These are phyloP conservation scores for Circinella umbellata DNA, from an alignment of 371 early-diverging fungal genomes.

Conservation along the genomic window DNA sequence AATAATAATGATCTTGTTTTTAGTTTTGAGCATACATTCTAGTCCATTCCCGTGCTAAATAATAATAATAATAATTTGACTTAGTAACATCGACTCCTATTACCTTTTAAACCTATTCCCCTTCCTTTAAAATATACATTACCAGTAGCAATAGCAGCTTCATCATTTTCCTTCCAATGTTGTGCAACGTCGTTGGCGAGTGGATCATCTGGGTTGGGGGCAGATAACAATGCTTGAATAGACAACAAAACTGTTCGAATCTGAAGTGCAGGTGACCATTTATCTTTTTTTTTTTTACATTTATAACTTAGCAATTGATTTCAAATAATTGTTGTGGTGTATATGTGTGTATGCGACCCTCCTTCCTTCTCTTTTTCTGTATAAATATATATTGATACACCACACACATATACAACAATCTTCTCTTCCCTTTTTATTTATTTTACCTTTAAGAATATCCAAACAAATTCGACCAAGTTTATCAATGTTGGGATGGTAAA, in stretches of 20 bases:
- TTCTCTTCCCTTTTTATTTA: background rate
- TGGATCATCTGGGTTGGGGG: constrained; percentile 98
- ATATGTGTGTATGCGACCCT: too few species aligned
- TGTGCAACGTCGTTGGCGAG: constrained; percentile 99
- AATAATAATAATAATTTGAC: background rate
- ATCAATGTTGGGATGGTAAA: constrained; percentile 99
- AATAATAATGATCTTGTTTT: background rate
- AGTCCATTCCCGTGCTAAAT: constrained; percentile 30
- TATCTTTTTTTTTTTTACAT: constrained; percentile 62
- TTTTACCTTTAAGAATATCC: constrained; percentile 96
- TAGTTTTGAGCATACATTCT: constrained; percentile 25
- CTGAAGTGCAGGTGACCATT: constrained; percentile 99
- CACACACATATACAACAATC: background rate
- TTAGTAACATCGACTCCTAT: too few species aligned
- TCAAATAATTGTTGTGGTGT: too few species aligned
- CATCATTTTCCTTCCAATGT: constrained; percentile 97
- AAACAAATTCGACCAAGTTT: constrained; percentile 98
- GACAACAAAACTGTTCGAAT: constrained; percentile 97
- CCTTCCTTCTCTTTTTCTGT: too few species aligned
- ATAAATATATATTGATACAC: too few species aligned
- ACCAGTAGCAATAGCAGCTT: constrained; percentile 91
- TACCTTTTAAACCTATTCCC: background rate
- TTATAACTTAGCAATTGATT: too few species aligned
- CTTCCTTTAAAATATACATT: constrained; percentile 10
- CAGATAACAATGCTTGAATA: constrained; percentile 98